Percentiles rank a stretch among this genome's conserved stretches.
These are phyloP conservation scores for Clathrus columnatus DNA, from an alignment of 768 basidiomycete species.

Conservation along the genomic window DNA sequence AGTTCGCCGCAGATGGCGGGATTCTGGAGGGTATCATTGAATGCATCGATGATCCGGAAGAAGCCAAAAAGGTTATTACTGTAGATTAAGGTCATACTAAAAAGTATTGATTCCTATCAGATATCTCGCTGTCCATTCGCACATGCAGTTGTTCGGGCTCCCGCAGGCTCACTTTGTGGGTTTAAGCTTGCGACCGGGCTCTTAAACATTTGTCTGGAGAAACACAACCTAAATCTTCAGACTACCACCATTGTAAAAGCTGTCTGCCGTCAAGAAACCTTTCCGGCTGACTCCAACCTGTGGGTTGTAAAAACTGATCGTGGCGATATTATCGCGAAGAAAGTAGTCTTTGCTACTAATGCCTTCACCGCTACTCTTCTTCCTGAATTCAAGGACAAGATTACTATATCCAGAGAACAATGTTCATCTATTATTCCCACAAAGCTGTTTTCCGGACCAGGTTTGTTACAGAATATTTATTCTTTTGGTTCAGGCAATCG, in stretches of 20 bases:
- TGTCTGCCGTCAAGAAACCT: neutral
- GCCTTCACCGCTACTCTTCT: slow-evolving; percentile 72
- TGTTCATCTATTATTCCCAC: slow-evolving; percentile 20
- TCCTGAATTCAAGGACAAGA: slow-evolving; percentile 48
- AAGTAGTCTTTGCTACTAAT: slow-evolving; percentile 81
- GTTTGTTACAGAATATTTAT: slow-evolving; percentile 17
- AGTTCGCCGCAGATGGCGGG: slow-evolving; percentile 24
- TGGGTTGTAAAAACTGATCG: slow-evolving; percentile 13
- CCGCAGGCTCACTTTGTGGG: slow-evolving; percentile 9
- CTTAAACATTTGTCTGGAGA: slow-evolving; percentile 15
- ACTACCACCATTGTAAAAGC: neutral
- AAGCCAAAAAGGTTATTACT: slow-evolving; percentile 18
- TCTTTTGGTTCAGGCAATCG: slow-evolving; percentile 13
- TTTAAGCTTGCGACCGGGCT: slow-evolving; percentile 19
- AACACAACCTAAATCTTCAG: slow-evolving; percentile 14
- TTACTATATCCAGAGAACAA: slow-evolving; percentile 47
- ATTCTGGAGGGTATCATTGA: slow-evolving; percentile 19
- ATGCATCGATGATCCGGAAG: slow-evolving; percentile 17
- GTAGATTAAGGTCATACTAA: too few relatives aligned
- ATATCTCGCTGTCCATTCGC: slow-evolving; percentile 1
- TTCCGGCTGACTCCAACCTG: too few relatives aligned
- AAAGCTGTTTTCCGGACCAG: slow-evolving; percentile 15
- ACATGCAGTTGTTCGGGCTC: neutral
- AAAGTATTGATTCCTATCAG: slow-evolving; percentile 1
- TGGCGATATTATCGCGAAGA: slow-evolving; percentile 46